phyloP scores from a whole-genome alignment of 345 rosid species.

The Streptanthus diversifolius region DNA sequence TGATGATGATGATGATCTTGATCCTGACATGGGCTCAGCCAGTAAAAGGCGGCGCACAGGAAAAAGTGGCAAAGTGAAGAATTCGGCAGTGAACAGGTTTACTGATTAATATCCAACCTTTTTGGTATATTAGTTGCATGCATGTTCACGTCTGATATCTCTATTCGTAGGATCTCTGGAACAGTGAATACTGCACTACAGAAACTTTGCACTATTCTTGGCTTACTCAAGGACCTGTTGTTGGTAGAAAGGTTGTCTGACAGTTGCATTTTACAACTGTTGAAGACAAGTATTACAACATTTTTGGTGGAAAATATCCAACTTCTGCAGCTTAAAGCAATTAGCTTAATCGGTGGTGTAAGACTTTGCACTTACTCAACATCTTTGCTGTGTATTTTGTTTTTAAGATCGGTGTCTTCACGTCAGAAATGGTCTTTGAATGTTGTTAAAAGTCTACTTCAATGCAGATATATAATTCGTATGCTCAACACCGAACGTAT shows the following conservation, averaged over 20 bases:
- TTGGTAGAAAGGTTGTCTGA: constrained; percentile 88
- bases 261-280: constrained; percentile 90
- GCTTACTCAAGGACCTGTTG: constrained; percentile 83
- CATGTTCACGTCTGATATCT: constrained; percentile 9
- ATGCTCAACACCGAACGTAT: constrained; percentile 78
- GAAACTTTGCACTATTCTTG: constrained; percentile 91
- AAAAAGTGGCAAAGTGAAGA: constrained; percentile 74
- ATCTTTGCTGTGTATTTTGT: background rate
- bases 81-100: constrained; percentile 69
- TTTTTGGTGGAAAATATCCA: constrained; percentile 95
- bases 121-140: constrained; percentile 4
- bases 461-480: constrained; percentile 82
- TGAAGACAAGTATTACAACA: constrained; percentile 81
- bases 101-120: constrained; percentile 32
- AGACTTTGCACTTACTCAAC: constrained; percentile 18
- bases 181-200: constrained; percentile 73
- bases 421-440: background rate
- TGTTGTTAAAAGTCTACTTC: constrained; percentile 14
- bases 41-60: constrained; percentile 69
- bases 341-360: constrained; percentile 85
- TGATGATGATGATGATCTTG: constrained; percentile 86
- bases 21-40: constrained; percentile 64
- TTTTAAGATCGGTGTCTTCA: background rate
- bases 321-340: constrained; percentile 93
- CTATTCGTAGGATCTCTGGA: constrained; percentile 73